phyloP scores from a whole-genome alignment of 345 rosid genomes.

The Populus deltoides region DNA sequence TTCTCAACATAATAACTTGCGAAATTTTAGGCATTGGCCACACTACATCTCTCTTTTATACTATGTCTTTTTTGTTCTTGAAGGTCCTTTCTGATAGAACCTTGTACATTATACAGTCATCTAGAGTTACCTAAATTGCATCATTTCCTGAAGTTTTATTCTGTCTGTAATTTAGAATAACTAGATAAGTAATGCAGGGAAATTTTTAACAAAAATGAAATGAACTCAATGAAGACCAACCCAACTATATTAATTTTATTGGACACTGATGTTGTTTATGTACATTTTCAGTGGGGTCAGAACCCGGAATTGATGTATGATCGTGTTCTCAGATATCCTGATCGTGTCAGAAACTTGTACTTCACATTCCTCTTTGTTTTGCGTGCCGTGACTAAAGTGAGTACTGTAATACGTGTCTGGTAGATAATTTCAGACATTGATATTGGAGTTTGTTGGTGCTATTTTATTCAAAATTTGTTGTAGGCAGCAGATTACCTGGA shows the following conservation, averaged over 20 bases:
- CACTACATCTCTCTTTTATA: not conserved
- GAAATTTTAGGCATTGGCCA: not conserved
- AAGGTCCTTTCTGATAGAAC: not conserved
- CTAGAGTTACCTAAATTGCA: not conserved
- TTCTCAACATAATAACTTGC: not conserved
- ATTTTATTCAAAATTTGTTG: not conserved
- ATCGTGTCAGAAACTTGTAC: conserved; percentile 83
- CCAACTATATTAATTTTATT: not conserved
- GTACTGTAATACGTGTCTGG: not conserved
- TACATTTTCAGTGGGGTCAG: conserved; percentile 74
- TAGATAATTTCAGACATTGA: not conserved
- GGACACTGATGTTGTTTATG: not conserved
- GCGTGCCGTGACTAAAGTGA: conserved; percentile 83
- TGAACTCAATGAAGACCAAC: not conserved
- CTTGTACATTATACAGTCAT: not conserved
- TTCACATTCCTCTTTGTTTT: conserved; percentile 92
- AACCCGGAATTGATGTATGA: conserved; percentile 77
- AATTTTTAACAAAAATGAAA: not conserved
- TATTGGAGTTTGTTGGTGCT: not conserved
- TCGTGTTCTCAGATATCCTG: conserved; percentile 78
- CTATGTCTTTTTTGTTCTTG: not conserved
- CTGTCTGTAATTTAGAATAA: not conserved
- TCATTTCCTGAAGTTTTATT: not conserved
- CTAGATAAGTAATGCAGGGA: not conserved
- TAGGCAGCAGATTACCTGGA: conserved; percentile 42